These are phyloP conservation scores for Rutidosis leptorrhynchoides DNA, from an alignment of 129 eudicot genomes.

Conservation along the genomic window DNA sequence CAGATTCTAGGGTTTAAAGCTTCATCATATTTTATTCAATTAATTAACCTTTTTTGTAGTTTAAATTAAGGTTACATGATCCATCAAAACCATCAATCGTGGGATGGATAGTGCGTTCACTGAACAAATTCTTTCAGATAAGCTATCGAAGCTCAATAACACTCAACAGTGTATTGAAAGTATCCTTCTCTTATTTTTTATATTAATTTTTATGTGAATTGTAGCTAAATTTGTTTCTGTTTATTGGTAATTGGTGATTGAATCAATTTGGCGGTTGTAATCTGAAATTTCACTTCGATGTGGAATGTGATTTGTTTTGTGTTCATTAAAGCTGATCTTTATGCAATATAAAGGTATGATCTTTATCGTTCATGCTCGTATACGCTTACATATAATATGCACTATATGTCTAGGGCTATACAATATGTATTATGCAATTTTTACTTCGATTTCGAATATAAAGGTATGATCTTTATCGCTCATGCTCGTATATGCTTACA, in stretches of 20 bases:
- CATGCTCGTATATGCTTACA: neutral
- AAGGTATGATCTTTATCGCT: neutral
- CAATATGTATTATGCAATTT: too few relatives aligned
- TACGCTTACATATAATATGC: neutral
- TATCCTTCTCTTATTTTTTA: slow-evolving; percentile 41
- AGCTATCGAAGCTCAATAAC: slow-evolving; percentile 86
- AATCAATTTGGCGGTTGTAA: neutral
- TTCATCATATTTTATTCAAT: neutral
- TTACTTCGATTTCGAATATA: too few relatives aligned
- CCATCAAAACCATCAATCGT: slow-evolving; percentile 6
- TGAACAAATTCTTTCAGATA: slow-evolving; percentile 78
- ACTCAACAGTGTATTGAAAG: slow-evolving; percentile 96
- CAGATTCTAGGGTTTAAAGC: neutral
- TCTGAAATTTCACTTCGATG: neutral
- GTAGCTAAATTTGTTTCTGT: neutral
- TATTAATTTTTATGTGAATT: neutral
- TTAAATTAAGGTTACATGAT: neutral
- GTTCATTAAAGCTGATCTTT: neutral
- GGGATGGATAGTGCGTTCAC: slow-evolving; percentile 87
- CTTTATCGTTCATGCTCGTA: neutral
- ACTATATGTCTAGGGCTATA: neutral
- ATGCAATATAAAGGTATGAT: neutral
- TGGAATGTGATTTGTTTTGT: neutral
- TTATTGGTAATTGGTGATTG: neutral
- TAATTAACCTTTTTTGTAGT: neutral